Evolutionary conservation across 805 yeast genomes (phyloP).

Genomic region (Spathaspora sp.): DNA sequence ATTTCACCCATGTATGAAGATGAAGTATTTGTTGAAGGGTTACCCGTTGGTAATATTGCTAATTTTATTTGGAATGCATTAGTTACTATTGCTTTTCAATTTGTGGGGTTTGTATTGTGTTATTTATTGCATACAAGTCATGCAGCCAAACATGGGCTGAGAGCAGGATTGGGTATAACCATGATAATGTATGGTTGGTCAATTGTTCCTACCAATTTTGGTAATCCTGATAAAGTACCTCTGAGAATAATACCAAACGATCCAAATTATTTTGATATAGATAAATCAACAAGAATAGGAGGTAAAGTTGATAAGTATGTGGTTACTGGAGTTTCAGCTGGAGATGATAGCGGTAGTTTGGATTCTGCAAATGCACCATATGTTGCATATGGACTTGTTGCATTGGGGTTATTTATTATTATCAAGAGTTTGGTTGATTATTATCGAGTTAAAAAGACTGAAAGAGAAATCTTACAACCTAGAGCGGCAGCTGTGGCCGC

Average conservation of each 20-base stretch:
- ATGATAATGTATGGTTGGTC: constrained; percentile 61
- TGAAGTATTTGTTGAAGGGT: constrained; percentile 89
- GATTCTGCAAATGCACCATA: constrained; percentile 30
- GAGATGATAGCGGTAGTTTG: neutral
- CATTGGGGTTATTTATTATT: constrained; percentile 64
- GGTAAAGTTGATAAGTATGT: constrained; percentile 26
- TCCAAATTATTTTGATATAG: constrained; percentile 31
- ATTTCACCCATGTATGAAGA: constrained; percentile 78
- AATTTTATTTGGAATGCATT: constrained; percentile 86
- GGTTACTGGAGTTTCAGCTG: constrained; percentile 9
- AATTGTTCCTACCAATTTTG: constrained; percentile 37
- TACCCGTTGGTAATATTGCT: constrained; percentile 91
- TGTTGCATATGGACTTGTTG: constrained; percentile 59
- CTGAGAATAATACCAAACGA: constrained; percentile 28
- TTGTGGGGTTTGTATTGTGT: constrained; percentile 87
- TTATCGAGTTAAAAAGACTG: constrained; percentile 73
- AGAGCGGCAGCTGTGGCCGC: constrained; percentile 15
- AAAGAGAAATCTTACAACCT: constrained; percentile 53
- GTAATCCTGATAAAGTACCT: constrained; percentile 33
- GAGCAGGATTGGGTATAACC: constrained; percentile 87
- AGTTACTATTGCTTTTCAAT: constrained; percentile 89
- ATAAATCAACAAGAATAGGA: constrained; percentile 21
- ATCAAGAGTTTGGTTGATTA: constrained; percentile 70
- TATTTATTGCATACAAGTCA: constrained; percentile 92
- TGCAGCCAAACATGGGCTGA: constrained; percentile 93